Conservation (phyloP, 306 rosid genomes). For the Sicyos edulis region DNA sequence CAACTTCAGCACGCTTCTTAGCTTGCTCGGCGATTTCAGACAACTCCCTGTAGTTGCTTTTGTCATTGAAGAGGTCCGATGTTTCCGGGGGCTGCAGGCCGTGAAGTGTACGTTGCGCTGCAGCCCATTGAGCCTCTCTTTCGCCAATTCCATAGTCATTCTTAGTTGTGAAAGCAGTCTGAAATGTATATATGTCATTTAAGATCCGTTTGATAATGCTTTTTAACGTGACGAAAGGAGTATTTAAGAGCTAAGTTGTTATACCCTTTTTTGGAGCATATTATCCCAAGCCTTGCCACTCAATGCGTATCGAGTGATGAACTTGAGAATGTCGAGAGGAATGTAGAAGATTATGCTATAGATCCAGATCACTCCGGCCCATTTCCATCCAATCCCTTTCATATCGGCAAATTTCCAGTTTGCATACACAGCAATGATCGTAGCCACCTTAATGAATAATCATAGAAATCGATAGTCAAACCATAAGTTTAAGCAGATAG, state of each 20-base stretch:
- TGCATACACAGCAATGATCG: conserved; percentile 69
- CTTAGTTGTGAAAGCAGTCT: conserved; percentile 79
- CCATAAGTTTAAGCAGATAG: background rate
- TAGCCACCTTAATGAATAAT: conserved; percentile 44
- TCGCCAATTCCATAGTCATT: conserved; percentile 77
- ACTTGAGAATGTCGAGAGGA: conserved; percentile 66
- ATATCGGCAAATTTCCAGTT: conserved; percentile 66
- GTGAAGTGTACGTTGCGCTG: conserved; percentile 81
- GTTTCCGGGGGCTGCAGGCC: conserved; percentile 68
- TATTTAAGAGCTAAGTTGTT: too few relatives aligned
- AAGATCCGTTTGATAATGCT: background rate
- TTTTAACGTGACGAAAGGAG: background rate
- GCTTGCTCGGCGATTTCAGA: conserved; percentile 87
- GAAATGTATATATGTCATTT: background rate
- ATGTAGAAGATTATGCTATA: conserved; percentile 64
- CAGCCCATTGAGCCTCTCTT: conserved; percentile 90
- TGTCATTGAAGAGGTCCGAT: conserved; percentile 35
- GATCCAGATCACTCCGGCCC: conserved; percentile 88
- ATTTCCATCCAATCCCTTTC: conserved; percentile 79
- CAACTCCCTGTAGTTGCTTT: conserved; percentile 44
- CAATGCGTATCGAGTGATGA: conserved; percentile 55
- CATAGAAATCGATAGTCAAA: background rate
- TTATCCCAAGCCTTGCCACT: conserved; percentile 86
- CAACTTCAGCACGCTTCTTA: conserved; percentile 71
- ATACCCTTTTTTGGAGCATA: conserved; percentile 56